These are phyloP conservation scores for Cylindrodendrum hubeiense DNA, from an alignment of 2,329 filamentous ascomycete genomes.

Conservation along the genomic window DNA sequence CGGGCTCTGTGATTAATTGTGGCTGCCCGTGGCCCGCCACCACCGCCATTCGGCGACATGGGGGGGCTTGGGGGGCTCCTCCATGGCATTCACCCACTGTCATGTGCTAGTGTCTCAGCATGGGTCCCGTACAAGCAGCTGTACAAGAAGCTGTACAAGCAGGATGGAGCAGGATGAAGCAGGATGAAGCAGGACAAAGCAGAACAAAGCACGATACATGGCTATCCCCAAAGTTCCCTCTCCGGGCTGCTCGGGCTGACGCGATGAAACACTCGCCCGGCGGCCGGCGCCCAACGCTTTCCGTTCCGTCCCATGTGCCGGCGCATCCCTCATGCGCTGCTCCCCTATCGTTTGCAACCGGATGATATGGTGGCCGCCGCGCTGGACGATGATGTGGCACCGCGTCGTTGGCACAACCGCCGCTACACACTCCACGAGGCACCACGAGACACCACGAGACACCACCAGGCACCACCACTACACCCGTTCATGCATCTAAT, in stretches of 20 bases:
- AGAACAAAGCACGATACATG: too few species aligned
- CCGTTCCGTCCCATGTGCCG: conserved; percentile 6
- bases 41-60: background rate
- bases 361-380: conserved; percentile 33
- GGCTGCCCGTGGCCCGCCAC: conserved; percentile 5
- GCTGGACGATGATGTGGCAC: conserved; percentile 41
- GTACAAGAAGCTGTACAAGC: background rate
- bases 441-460: conserved; percentile 7
- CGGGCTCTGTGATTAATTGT: conserved; percentile 18
- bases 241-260: conserved; percentile 1
- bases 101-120: background rate
- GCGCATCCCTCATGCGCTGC: conserved; percentile 12
- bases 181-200: too few species aligned
- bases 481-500: conserved; percentile 24
- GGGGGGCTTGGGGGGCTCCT: too few species aligned
- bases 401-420: conserved; percentile 33
- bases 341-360: conserved; percentile 1
- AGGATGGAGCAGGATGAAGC: too few species aligned
- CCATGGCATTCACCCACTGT: background rate
- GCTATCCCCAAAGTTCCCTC: background rate
- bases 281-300: conserved; percentile 6
- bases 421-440: conserved; percentile 10
- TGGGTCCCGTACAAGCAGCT: background rate
- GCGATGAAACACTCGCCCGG: conserved; percentile 9
- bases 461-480: conserved; percentile 13